Percentiles rank a stretch among this genome's conserved stretches.
Evolutionary conservation across 139 green algal genomes (phyloP).

Genomic region (Mychonastes homosphaera): DNA sequence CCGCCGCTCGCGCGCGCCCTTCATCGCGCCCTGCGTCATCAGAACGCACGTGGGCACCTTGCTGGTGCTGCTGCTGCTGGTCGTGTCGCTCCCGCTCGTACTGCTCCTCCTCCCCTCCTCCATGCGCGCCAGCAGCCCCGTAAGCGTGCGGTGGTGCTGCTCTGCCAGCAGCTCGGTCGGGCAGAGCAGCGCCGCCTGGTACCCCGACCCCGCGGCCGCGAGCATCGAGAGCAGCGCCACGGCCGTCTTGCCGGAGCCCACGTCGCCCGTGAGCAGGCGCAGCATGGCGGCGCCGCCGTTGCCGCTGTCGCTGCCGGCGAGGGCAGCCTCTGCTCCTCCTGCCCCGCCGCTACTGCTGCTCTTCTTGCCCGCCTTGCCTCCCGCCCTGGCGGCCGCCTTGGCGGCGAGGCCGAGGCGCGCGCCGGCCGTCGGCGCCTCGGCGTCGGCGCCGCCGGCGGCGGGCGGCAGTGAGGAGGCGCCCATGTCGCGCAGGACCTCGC

Average conservation of each 20-base stretch:
- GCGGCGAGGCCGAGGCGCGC: not conserved
- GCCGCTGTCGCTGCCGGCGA: not conserved
- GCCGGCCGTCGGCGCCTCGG: not conserved
- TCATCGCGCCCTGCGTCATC: too few species aligned
- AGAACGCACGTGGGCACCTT: too few species aligned
- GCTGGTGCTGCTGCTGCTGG: too few species aligned
- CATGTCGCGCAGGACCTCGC: conserved; percentile 52
- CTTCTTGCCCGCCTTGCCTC: not conserved
- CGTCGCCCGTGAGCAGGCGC: conserved; percentile 88
- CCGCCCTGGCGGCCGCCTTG: not conserved
- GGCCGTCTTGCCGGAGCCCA: conserved; percentile 89
- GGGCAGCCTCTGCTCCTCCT: not conserved
- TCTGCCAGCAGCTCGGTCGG: conserved; percentile 82
- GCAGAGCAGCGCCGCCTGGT: conserved; percentile 76
- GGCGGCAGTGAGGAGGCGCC: not conserved
- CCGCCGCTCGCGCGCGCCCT: conserved; percentile 15
- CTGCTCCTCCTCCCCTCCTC: too few species aligned
- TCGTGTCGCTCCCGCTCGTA: too few species aligned
- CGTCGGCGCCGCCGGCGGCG: not conserved
- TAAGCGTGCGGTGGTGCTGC: conserved; percentile 52
- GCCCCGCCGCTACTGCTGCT: not conserved
- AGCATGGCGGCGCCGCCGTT: conserved; percentile 56
- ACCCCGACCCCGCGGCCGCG: conserved; percentile 46
- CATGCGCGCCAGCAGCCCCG: too few species aligned
- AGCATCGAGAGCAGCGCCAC: conserved; percentile 78